These are phyloP conservation scores for Xylaria venustula DNA, from an alignment of 495 filamentous ascomycete species.

Conservation along the genomic window DNA sequence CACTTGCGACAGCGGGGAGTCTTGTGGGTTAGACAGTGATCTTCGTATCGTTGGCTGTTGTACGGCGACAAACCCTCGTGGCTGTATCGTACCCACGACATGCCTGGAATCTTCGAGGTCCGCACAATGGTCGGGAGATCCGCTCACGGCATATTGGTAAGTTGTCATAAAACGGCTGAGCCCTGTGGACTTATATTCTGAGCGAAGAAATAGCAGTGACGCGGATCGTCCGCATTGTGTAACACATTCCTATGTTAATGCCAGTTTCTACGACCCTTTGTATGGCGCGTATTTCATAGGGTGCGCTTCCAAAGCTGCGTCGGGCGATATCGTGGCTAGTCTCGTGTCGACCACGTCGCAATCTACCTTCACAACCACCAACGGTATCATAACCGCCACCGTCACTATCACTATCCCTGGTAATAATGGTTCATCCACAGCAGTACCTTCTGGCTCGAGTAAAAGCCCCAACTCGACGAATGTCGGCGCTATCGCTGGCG, in stretches of 20 bases:
- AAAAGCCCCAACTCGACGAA: conserved; percentile 7
- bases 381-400: conserved; percentile 20
- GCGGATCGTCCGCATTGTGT: conserved; percentile 23
- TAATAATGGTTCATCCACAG: conserved; percentile 14
- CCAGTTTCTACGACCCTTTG: conserved; percentile 25
- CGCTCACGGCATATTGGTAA: conserved; percentile 23
- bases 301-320: conserved; percentile 19
- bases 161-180: neutral
- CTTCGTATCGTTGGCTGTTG: conserved; percentile 25
- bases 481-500: conserved; percentile 37
- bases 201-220: conserved; percentile 19
- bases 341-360: conserved; percentile 8
- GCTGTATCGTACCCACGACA: conserved; percentile 28
- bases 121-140: conserved; percentile 11
- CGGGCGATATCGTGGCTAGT: conserved; percentile 26
- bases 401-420: conserved; percentile 13
- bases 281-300: conserved; percentile 28
- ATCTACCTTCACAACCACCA: conserved; percentile 8
- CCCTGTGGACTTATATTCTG: conserved; percentile 10
- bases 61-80: conserved; percentile 15
- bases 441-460: neutral
- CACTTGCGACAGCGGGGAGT: conserved; percentile 20
- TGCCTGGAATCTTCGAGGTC: conserved; percentile 23
- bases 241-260: conserved; percentile 28
- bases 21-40: conserved; percentile 13